Conservation (phyloP, 176 grass and related monocot species). For the Oryza rufipogon region DNA sequence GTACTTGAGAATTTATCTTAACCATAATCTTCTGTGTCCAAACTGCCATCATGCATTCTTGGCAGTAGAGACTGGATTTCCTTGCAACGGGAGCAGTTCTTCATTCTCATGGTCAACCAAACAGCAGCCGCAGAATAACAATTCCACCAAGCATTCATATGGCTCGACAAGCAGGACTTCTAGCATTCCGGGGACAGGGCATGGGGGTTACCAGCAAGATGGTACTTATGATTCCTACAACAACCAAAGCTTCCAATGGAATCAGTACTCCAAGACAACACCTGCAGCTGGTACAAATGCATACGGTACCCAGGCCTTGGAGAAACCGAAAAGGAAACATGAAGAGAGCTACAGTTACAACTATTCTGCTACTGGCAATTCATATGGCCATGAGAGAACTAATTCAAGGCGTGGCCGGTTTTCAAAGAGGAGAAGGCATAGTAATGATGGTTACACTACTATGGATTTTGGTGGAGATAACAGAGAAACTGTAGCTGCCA, state of each 20-base stretch:
- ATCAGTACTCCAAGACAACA: constrained; percentile 51
- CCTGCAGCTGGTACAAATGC: constrained; percentile 51
- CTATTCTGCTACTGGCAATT: constrained; percentile 46
- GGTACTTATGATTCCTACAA: constrained; percentile 68
- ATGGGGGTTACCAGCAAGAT: constrained; percentile 58
- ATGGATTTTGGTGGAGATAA: constrained; percentile 49
- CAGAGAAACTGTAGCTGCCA: constrained; percentile 45
- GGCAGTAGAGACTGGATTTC: constrained; percentile 80
- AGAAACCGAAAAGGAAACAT: constrained; percentile 50
- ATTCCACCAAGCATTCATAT: constrained; percentile 61
- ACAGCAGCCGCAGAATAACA: constrained; percentile 51
- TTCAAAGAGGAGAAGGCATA: constrained; percentile 56
- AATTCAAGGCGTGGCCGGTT: constrained; percentile 49
- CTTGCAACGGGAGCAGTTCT: constrained; percentile 64
- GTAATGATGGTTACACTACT: constrained; percentile 40
- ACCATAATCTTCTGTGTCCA: constrained; percentile 89
- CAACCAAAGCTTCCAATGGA: constrained; percentile 61
- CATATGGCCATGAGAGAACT: constrained; percentile 49
- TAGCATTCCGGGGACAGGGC: constrained; percentile 54
- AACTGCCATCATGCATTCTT: constrained; percentile 91
- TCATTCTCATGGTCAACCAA: constrained; percentile 66
- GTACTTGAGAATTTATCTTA: constrained; percentile 85
- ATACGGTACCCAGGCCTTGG: constrained; percentile 37
- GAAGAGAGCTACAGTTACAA: constrained; percentile 50
- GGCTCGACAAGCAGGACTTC: constrained; percentile 53